phyloP scores from a whole-genome alignment of 805 yeast species.

The Priceomyces melissophilus region DNA sequence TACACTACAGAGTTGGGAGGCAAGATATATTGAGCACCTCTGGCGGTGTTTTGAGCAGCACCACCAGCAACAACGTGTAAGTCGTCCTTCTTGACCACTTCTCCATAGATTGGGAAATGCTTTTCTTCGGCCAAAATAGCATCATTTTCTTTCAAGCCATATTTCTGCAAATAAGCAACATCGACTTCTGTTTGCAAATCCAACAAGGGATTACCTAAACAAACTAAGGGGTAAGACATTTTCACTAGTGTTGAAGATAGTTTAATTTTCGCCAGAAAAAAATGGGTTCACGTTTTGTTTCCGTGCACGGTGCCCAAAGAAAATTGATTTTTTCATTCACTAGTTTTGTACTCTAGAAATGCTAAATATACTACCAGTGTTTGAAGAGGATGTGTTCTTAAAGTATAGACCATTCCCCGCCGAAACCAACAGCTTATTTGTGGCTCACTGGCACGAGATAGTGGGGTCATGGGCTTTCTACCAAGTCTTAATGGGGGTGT shows the following conservation, averaged over 20 bases:
- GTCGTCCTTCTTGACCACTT: conserved; percentile 57
- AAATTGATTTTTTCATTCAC: background rate
- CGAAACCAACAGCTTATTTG: conserved; percentile 38
- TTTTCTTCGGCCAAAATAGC: conserved; percentile 85
- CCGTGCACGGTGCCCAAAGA: background rate
- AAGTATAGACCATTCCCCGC: conserved; percentile 46
- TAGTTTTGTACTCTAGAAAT: background rate
- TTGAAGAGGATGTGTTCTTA: conserved; percentile 41
- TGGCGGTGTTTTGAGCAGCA: conserved; percentile 98
- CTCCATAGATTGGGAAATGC: conserved; percentile 84
- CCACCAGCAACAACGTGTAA: conserved; percentile 92
- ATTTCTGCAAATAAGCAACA: conserved; percentile 68
- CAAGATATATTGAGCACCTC: conserved; percentile 94
- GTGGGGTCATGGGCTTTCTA: conserved; percentile 59
- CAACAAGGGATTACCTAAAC: conserved; percentile 89
- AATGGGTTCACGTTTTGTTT: background rate
- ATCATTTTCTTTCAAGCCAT: conserved; percentile 83
- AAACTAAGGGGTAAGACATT: conserved; percentile 68
- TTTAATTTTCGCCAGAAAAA: background rate
- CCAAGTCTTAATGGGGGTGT: conserved; percentile 46
- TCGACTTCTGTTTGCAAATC: conserved; percentile 81
- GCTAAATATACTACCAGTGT: conserved; percentile 18
- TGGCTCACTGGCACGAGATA: conserved; percentile 76
- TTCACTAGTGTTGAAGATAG: background rate
- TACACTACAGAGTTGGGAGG: conserved; percentile 82